A percentile compares a stretch with the other conserved stretches of the same genome.
These are phyloP conservation scores for Mycena vulgaris DNA, from an alignment of 768 basidiomycete species.

Conservation along the genomic window DNA sequence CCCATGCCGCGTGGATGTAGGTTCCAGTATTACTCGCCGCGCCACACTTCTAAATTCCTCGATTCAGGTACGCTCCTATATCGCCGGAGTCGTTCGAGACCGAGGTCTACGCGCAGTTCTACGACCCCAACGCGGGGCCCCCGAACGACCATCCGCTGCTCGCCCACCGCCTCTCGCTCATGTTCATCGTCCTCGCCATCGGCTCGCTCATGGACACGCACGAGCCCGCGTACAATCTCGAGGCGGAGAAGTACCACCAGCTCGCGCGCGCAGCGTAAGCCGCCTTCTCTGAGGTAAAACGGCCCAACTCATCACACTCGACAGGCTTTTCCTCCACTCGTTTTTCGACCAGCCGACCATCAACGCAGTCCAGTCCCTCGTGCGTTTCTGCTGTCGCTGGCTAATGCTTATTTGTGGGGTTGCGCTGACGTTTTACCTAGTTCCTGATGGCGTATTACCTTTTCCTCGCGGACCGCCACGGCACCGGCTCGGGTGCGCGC, in stretches of 20 bases:
- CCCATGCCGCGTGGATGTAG: slow-evolving; percentile 82
- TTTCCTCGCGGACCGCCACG: slow-evolving; percentile 79
- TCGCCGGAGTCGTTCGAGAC: slow-evolving; percentile 71
- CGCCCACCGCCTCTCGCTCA: slow-evolving; percentile 73
- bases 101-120: slow-evolving; percentile 73
- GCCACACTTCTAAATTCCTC: slow-evolving; percentile 33
- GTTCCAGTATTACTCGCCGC: slow-evolving; percentile 41
- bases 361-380: slow-evolving; percentile 77
- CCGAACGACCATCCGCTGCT: slow-evolving; percentile 66
- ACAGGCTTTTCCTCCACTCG: slow-evolving; percentile 68
- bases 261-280: slow-evolving; percentile 69
- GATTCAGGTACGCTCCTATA: slow-evolving; percentile 77
- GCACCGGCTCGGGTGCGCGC: slow-evolving; percentile 73
- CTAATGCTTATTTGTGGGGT: slow-evolving; percentile 36
- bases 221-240: slow-evolving; percentile 71
- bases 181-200: slow-evolving; percentile 79
- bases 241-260: slow-evolving; percentile 81
- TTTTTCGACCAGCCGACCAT: slow-evolving; percentile 80
- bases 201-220: slow-evolving; percentile 74
- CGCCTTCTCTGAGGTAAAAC: slow-evolving; percentile 27
- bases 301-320: slow-evolving; percentile 8
- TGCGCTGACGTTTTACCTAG: slow-evolving; percentile 49
- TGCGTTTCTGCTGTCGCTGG: slow-evolving; percentile 50
- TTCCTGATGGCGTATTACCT: slow-evolving; percentile 81
- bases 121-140: slow-evolving; percentile 59